A percentile compares a stretch with the other conserved stretches of the same genome.
Conservation (phyloP, 495 filamentous ascomycete genomes). For the Penicillium bialowiezense region DNA sequence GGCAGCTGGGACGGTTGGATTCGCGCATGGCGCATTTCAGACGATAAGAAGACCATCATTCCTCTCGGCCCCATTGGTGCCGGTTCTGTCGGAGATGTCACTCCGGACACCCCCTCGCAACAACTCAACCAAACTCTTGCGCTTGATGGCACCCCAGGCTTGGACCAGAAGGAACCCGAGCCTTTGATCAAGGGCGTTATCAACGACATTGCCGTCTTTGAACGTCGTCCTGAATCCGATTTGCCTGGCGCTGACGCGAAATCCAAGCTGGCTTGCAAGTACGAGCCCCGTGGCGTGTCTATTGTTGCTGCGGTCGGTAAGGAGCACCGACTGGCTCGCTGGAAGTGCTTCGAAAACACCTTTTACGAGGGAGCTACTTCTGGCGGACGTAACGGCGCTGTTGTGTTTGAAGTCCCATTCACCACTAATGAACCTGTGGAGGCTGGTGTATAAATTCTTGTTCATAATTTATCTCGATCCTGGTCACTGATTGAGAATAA, state of each 20-base stretch:
- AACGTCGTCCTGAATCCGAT: slow-evolving; percentile 45
- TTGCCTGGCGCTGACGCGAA: slow-evolving; percentile 30
- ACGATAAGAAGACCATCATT: slow-evolving; percentile 79
- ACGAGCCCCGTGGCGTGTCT: slow-evolving; percentile 61
- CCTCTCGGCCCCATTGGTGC: slow-evolving; percentile 63
- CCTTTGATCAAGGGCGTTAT: slow-evolving; percentile 67
- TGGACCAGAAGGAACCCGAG: slow-evolving; percentile 16
- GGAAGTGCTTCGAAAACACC: slow-evolving; percentile 53
- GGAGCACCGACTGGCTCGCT: slow-evolving; percentile 78
- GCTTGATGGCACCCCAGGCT: slow-evolving; percentile 19
- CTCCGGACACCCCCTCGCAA: slow-evolving; percentile 35
- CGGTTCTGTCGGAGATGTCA: slow-evolving; percentile 9
- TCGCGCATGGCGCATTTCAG: slow-evolving; percentile 77
- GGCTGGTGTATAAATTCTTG: slow-evolving; percentile 26
- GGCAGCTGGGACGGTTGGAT: slow-evolving; percentile 93
- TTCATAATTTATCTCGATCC: slow-evolving; percentile 11
- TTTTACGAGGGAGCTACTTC: slow-evolving; percentile 42
- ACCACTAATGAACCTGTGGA: slow-evolving; percentile 16
- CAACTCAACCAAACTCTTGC: slow-evolving; percentile 37
- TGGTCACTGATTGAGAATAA: slow-evolving; percentile 3
- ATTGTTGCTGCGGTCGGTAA: slow-evolving; percentile 82
- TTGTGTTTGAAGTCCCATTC: slow-evolving; percentile 75
- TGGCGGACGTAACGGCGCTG: slow-evolving; percentile 70
- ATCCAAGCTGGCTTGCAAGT: slow-evolving; percentile 54
- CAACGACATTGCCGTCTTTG: slow-evolving; percentile 82